Conservation (phyloP, 352 stramenopile genomes). For the Phytopythium aichiense region DNA sequence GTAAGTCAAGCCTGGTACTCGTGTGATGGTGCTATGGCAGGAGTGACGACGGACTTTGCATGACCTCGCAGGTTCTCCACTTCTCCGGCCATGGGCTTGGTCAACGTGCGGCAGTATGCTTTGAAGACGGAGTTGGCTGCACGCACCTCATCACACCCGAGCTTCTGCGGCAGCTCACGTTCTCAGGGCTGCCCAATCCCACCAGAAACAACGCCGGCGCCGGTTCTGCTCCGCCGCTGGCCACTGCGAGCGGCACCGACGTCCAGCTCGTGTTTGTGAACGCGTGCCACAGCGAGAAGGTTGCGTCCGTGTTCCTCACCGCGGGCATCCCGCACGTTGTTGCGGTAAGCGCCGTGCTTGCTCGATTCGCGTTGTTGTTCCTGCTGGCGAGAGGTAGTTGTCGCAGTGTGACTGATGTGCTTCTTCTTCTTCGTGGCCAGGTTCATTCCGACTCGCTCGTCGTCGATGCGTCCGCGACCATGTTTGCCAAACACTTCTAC, state of each 20-base stretch:
- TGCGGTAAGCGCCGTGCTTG: constrained; percentile 38
- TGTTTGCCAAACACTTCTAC: constrained; percentile 87
- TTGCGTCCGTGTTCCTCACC: constrained; percentile 86
- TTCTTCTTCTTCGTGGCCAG: constrained; percentile 8
- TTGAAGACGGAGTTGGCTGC: constrained; percentile 69
- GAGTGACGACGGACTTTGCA: neutral
- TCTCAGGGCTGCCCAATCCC: constrained; percentile 31
- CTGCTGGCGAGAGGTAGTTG: neutral
- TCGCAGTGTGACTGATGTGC: neutral
- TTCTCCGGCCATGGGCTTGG: constrained; percentile 78
- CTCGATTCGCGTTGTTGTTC: neutral
- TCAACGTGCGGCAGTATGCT: constrained; percentile 64
- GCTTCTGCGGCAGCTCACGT: constrained; percentile 60
- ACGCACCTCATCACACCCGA: constrained; percentile 75
- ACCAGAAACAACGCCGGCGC: constrained; percentile 3
- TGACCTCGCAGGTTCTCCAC: constrained; percentile 44
- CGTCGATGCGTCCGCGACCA: constrained; percentile 66
- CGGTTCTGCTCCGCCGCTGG: neutral
- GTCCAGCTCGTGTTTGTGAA: constrained; percentile 82
- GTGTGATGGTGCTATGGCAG: neutral
- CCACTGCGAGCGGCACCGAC: constrained; percentile 5
- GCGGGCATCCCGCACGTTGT: constrained; percentile 90
- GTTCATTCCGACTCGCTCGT: constrained; percentile 77
- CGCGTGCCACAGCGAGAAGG: constrained; percentile 81
- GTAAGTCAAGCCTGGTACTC: neutral